phyloP scores from a whole-genome alignment of 176 grass and related monocot species.

The Bromus sterilis region DNA sequence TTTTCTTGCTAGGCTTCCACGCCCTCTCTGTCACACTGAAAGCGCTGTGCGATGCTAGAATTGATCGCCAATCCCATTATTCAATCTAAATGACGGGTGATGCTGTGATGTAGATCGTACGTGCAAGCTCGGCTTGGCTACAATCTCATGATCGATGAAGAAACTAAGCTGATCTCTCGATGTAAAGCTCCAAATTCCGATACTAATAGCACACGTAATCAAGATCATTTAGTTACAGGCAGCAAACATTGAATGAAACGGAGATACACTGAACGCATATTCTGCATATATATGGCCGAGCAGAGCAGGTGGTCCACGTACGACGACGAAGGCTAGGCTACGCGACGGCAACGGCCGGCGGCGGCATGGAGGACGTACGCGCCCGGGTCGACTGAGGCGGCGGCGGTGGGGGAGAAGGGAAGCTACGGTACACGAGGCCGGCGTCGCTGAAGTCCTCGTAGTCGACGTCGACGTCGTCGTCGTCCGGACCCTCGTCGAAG shows the following conservation, averaged over 20 bases:
- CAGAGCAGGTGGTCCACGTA: neutral
- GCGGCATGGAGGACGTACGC: neutral
- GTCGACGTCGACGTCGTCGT: neutral
- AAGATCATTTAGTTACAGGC: neutral
- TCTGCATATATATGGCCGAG: neutral
- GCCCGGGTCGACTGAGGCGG: neutral
- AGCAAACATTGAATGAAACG: neutral
- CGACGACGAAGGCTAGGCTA: no score
- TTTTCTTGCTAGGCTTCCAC: neutral
- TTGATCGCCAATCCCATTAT: no score
- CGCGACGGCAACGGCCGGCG: neutral
- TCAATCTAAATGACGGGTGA: no score
- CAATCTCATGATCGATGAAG: neutral
- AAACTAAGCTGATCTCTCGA: neutral
- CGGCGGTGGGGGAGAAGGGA: slow-evolving; percentile 13
- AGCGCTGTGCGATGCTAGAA: no score
- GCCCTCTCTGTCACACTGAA: neutral
- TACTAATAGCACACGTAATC: neutral
- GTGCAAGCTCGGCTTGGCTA: no score
- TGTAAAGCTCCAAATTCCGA: neutral
- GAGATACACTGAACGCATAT: neutral
- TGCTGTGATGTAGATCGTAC: no score
- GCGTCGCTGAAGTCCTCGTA: neutral
- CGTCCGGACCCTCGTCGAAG: slow-evolving; percentile 41
- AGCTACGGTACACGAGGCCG: slow-evolving; percentile 18